phyloP scores from a whole-genome alignment of 305 asterid genomes.

The Solanum aculeatissimum region DNA sequence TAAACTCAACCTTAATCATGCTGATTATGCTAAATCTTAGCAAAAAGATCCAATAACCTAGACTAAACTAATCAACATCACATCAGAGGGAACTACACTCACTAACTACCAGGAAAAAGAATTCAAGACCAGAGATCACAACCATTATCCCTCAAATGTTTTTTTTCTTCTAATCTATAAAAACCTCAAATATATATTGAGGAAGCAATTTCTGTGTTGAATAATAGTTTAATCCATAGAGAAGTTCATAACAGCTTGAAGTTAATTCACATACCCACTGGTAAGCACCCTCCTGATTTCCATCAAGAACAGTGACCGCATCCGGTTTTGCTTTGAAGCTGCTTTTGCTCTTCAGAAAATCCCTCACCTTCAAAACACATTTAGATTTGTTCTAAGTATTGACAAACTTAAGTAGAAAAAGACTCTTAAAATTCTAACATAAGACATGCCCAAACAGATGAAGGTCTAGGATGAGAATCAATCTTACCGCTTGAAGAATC shows the following conservation, averaged over 20 bases:
- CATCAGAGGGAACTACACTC: not conserved
- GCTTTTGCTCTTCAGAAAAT: constrained; percentile 33
- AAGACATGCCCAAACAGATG: not conserved
- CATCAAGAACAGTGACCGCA: constrained; percentile 47
- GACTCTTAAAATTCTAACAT: not conserved
- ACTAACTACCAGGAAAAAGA: not conserved
- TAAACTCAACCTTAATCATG: not conserved
- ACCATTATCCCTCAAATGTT: not conserved
- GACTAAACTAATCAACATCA: not conserved
- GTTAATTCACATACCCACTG: constrained; percentile 47
- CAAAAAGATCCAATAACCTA: not conserved
- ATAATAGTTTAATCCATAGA: not conserved
- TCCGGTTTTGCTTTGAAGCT: constrained; percentile 29
- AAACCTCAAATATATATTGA: not conserved
- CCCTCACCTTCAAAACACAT: constrained; percentile 35
- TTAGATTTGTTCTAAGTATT: not conserved
- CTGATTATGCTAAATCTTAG: not conserved
- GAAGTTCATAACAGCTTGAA: not conserved
- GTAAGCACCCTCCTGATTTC: constrained; percentile 66
- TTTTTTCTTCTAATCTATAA: not conserved
- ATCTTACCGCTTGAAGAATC: constrained; percentile 53
- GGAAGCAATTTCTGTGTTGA: not conserved
- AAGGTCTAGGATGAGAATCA: not conserved
- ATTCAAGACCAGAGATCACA: not conserved
- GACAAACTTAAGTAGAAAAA: not conserved